Evolutionary conservation across 768 basidiomycete genomes (phyloP).

Genomic region (Aureoboletus auriporus): DNA sequence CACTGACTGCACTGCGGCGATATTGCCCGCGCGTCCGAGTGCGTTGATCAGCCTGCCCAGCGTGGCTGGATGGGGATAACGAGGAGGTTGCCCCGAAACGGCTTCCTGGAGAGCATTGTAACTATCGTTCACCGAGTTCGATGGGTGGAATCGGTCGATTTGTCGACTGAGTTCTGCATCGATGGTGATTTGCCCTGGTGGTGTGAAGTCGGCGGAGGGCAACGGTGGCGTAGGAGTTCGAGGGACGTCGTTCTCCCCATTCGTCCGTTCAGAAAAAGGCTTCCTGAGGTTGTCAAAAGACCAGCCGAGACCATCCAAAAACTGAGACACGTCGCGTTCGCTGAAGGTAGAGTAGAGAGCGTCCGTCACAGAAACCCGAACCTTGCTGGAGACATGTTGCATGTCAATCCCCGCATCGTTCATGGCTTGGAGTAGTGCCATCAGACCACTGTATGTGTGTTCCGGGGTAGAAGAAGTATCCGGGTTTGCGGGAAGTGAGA

Average conservation of each 20-base stretch:
- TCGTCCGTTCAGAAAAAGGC: slow-evolving; percentile 14
- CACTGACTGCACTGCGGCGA: slow-evolving; percentile 57
- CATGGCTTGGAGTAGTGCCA: slow-evolving; percentile 41
- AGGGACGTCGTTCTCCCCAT: slow-evolving; percentile 1
- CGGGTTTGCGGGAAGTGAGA: slow-evolving; percentile 22
- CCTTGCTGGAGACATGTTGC: slow-evolving; percentile 17
- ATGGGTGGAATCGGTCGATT: slow-evolving; percentile 31
- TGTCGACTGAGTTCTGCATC: slow-evolving; percentile 25
- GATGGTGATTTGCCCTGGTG: slow-evolving; percentile 13
- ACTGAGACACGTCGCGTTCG: slow-evolving; percentile 19
- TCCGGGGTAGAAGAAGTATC: slow-evolving; percentile 6
- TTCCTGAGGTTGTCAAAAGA: slow-evolving; percentile 20
- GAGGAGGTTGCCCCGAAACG: slow-evolving; percentile 31
- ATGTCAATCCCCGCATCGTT: slow-evolving; percentile 30
- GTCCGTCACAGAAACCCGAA: slow-evolving; percentile 17
- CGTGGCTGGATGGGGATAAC: slow-evolving; percentile 48
- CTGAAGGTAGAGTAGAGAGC: slow-evolving; percentile 19
- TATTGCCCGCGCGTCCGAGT: slow-evolving; percentile 59
- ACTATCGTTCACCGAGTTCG: slow-evolving; percentile 34
- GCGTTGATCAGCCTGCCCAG: slow-evolving; percentile 63
- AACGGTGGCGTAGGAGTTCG: slow-evolving; percentile 9
- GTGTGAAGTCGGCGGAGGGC: slow-evolving; percentile 11
- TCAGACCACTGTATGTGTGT: slow-evolving; percentile 38
- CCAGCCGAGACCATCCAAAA: slow-evolving; percentile 17
- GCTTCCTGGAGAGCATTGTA: slow-evolving; percentile 49